Evolutionary conservation across 352 stramenopile genomes (phyloP), one percentile per base, ranked within the genome.

Genomic region (Phytopythium litorale): DNA sequence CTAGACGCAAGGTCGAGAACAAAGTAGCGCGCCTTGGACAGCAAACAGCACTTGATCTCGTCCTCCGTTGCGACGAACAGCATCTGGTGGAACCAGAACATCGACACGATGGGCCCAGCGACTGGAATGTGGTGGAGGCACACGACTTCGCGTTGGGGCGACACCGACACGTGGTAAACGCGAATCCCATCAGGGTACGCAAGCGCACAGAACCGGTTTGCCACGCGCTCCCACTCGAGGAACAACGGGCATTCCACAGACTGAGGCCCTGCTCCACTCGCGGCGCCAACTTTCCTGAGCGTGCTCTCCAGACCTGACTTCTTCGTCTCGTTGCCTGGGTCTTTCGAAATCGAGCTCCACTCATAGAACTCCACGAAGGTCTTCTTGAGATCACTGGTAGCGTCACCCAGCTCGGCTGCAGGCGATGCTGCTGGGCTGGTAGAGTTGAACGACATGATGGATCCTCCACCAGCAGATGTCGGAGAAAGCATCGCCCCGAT

Each of bases 351-450:
- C 28, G 13, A 62, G 15, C 38, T 70, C 84, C 84, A 93, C 19
- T 88, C 77, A 49, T 90, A 93, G 38, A 93, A 93, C 40, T 93
- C 84, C 25, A 93, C 60, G 28, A 71, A 83, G 0, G 78, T 81
- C 42, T 76, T 86, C 40, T 76, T 84, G 11, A 90, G 32, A 32
- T 88, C 79, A 43, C 70, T 77, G 1, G 71, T 66, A 11, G 67
- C 56, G 37, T 61, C 55, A 30, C 49, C 53, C 2, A 56, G 32
- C 35, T 72, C 67, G 8, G 57, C 30, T 23, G 15, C 53, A 21
- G 54, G 28, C 15, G 70, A 61, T 3, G 62, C 63, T 21, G 61
- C 52, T 0, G 66, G 68, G 1, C 43, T 55, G 19, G 59, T 40
- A 28, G 71, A 64, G n/a, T 60, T 68, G 12, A 63, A 66, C 35